Conservation (phyloP, 139 green algal species). For the Nannochloris sp. region DNA sequence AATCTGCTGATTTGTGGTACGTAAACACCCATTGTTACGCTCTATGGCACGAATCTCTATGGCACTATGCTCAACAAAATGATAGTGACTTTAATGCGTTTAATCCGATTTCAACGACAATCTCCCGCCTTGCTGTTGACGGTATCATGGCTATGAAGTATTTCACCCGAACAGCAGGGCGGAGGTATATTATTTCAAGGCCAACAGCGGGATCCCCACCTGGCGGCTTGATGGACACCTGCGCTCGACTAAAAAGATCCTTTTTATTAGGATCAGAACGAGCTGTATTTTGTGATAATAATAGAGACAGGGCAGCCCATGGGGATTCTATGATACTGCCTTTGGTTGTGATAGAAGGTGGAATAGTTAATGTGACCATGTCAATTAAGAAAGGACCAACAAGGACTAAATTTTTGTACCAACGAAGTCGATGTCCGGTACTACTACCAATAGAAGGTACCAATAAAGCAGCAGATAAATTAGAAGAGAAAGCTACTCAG, state of each 20-base stretch:
- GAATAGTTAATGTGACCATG: not conserved
- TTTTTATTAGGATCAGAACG: slow-evolving; percentile 1
- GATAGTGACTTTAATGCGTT: not conserved
- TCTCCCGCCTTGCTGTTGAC: not conserved
- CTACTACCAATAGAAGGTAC: too few relatives aligned
- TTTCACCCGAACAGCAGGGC: not conserved
- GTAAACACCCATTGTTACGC: slow-evolving; percentile 6
- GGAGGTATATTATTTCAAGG: not conserved
- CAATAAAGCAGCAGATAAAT: too few relatives aligned
- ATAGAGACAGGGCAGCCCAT: not conserved
- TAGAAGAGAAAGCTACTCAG: too few relatives aligned
- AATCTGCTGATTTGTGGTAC: not conserved
- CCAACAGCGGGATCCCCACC: not conserved
- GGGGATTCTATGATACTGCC: slow-evolving; percentile 2
- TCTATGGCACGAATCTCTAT: not conserved
- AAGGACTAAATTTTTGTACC: not conserved
- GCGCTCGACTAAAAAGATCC: not conserved
- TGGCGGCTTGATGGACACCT: slow-evolving; percentile 3
- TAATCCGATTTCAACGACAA: not conserved
- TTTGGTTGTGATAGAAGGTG: not conserved
- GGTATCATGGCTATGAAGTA: not conserved
- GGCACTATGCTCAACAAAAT: not conserved
- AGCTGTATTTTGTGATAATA: slow-evolving; percentile 5
- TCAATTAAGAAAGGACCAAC: not conserved
- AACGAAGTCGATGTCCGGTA: not conserved